These are phyloP conservation scores for Bauhinia variegata DNA, from an alignment of 306 rosid species.

Conservation along the genomic window DNA sequence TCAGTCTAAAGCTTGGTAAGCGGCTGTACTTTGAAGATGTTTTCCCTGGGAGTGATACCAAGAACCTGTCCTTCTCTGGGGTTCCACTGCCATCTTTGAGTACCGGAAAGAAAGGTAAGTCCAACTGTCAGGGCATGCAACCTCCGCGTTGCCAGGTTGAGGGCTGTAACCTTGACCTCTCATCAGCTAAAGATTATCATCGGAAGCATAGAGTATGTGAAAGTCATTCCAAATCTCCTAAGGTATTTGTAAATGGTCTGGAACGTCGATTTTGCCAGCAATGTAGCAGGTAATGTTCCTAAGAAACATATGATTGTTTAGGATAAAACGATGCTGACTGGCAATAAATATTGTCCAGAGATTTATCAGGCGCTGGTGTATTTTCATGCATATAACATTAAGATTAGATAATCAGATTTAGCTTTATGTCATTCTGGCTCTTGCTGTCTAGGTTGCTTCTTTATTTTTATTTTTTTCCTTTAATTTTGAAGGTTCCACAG, in stretches of 20 bases:
- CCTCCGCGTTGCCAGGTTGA: conserved; percentile 80
- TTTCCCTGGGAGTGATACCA: conserved; percentile 51
- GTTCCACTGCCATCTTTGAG: conserved; percentile 42
- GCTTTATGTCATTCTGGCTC: conserved; percentile 30
- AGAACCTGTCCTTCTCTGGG: conserved; percentile 46
- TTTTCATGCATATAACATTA: too few relatives aligned
- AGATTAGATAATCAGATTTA: conserved; percentile 9
- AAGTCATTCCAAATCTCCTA: conserved; percentile 83
- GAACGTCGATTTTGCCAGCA: conserved; percentile 96
- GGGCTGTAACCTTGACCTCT: conserved; percentile 84
- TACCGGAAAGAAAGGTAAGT: conserved; percentile 54
- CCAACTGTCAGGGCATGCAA: conserved; percentile 45
- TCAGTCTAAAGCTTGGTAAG: conserved; percentile 88
- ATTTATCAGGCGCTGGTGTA: background rate
- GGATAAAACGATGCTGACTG: conserved; percentile 17
- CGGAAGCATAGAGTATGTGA: conserved; percentile 87
- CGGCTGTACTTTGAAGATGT: conserved; percentile 76
- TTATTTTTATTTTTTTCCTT: background rate
- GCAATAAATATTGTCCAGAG: conserved; percentile 13
- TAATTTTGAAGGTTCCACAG: conserved; percentile 78
- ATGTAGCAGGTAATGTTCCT: conserved; percentile 80
- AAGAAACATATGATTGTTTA: background rate
- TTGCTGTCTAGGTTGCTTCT: conserved; percentile 25
- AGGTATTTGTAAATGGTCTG: conserved; percentile 65
- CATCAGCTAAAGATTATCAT: conserved; percentile 81